These are phyloP conservation scores for Diversispora epigaea DNA, from an alignment of 192 early-diverging fungal genomes.

Conservation along the genomic window DNA sequence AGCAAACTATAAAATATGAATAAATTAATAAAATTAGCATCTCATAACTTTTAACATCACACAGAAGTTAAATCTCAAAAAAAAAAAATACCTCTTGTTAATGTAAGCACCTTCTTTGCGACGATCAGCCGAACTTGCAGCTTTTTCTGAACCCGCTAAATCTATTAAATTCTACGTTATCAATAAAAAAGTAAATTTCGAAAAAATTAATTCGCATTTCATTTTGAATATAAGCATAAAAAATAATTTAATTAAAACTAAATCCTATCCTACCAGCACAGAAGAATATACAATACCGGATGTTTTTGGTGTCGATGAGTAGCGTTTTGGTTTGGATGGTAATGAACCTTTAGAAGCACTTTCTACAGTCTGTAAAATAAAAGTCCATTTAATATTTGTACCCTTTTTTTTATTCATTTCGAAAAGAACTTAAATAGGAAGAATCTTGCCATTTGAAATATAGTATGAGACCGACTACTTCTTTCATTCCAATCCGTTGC, in stretches of 20 bases:
- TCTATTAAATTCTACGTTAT: conserved; percentile 83
- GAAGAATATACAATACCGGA: conserved; percentile 25
- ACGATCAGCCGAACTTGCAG: conserved; percentile 77
- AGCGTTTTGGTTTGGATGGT: conserved; percentile 39
- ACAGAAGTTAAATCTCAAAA: background rate
- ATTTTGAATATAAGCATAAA: background rate
- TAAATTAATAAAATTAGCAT: background rate
- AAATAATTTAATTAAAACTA: background rate
- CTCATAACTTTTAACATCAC: background rate
- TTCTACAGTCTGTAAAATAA: conserved; percentile 64
- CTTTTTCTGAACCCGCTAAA: conserved; percentile 95
- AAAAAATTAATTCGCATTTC: background rate
- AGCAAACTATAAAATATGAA: conserved; percentile 47
- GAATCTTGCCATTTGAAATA: conserved; percentile 80
- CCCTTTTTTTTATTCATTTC: no score
- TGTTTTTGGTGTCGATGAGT: conserved; percentile 18
- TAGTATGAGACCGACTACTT: conserved; percentile 90
- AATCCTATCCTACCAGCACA: conserved; percentile 5
- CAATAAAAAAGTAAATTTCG: background rate
- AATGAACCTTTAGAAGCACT: conserved; percentile 45
- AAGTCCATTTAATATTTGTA: no score
- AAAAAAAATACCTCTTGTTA: conserved; percentile 62
- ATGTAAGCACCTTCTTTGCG: conserved; percentile 96
- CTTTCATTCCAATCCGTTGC: conserved; percentile 92
- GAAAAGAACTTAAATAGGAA: no score